Conservation (phyloP, 805 yeast species). For the Yarrowia deformans region DNA sequence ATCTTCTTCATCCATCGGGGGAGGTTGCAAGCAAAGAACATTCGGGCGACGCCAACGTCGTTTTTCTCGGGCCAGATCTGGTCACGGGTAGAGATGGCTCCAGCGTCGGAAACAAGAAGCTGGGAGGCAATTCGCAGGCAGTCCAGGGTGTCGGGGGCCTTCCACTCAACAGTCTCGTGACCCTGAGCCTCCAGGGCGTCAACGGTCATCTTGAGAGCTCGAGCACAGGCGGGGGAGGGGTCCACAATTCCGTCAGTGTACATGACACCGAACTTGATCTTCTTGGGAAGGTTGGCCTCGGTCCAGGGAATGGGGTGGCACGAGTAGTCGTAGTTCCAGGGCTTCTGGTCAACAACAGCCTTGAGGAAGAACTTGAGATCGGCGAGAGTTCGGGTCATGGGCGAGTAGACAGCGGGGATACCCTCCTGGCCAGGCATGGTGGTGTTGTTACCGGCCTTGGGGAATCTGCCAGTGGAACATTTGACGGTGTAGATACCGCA, state of each 20-base stretch:
- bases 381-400: conserved; percentile 56
- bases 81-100: conserved; percentile 45
- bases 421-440: conserved; percentile 59
- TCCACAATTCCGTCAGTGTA: conserved; percentile 58
- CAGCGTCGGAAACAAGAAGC: conserved; percentile 52
- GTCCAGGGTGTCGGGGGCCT: conserved; percentile 60
- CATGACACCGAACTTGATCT: conserved; percentile 58
- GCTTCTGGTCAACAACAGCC: conserved; percentile 57
- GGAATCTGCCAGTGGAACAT: conserved; percentile 60
- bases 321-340: conserved; percentile 63
- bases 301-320: conserved; percentile 61
- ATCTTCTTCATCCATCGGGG: conserved; percentile 51
- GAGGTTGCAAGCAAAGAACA: conserved; percentile 47
- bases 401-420: conserved; percentile 56
- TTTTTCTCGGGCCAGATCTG: conserved; percentile 49
- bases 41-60: conserved; percentile 52
- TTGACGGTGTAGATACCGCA: conserved; percentile 60
- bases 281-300: conserved; percentile 51
- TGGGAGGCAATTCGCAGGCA: conserved; percentile 65
- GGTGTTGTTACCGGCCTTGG: conserved; percentile 54
- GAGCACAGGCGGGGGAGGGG: conserved; percentile 59
- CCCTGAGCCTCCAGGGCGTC: conserved; percentile 56
- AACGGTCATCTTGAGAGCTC: conserved; percentile 53
- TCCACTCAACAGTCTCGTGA: conserved; percentile 56
- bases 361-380: conserved; percentile 61